Base-by-base conservation (phyloP, 2,329 filamentous ascomycete genomes). In the Blastomyces gilchristii region DNA sequence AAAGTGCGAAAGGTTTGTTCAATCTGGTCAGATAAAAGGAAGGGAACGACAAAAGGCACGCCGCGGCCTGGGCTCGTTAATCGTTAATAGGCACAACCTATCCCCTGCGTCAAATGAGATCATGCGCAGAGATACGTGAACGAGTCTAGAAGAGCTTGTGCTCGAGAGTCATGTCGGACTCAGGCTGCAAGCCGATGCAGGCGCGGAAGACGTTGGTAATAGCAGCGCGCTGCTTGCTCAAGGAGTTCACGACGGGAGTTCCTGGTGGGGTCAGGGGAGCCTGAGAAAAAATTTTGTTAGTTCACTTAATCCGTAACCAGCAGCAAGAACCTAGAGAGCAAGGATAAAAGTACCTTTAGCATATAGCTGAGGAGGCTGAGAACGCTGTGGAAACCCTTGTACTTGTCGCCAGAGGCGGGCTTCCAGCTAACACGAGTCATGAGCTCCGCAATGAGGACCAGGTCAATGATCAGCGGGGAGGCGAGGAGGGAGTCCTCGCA, bases 371-470 rank as follows among this genome's bases (percentile, higher is more conserved):
- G 87, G 67, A 99, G 86, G 80, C 91, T 96, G 66, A 99, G 87
- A 52, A 99, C 94, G 75, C 89, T 93, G 82, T 99, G 94, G 85
- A 99, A 97, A 74, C 87, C 88, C 82, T 89, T 90, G 83, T 87
- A 99, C 61, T 91, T 88, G 66, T 81, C 82, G 62, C 79, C 83
- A 65, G 80, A 81, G 63, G 80, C 77, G 53, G 83, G 78, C 80
- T 88, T 91, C 93, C 94, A 99, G 80, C 90, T 86, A 75, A 99
- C 92, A 73, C 94, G 91, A 64, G 94, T 97, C 92, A 99, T 97
- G 83, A 99, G 90, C 83, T 99, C 94, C 45, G 94, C 85, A 69
- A 97, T 82, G 65, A 99, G 76, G 59, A 97, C 91, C 65, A 99
- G 83, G 76, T 99, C 94, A 72, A 99, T 96, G 82, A 99, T 99